These are phyloP conservation scores for Yamadazyma kanchanaburiensis DNA, from an alignment of 1,139 yeast species.

Conservation along the genomic window DNA sequence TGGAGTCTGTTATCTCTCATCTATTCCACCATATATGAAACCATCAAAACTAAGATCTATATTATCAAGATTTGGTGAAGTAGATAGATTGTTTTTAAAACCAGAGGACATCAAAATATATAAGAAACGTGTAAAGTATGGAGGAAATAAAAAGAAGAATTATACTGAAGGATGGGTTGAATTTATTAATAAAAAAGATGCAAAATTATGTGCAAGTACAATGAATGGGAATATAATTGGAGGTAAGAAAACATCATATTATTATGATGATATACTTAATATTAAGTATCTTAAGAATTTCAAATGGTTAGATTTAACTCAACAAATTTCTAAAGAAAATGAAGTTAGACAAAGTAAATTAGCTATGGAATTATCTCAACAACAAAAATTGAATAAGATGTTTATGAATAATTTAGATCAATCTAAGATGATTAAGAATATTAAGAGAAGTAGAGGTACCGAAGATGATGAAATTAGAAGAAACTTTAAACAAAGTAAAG, in stretches of 20 bases:
- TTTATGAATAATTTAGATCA: constrained; percentile 82
- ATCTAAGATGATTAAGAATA: constrained; percentile 74
- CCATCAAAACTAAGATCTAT: constrained; percentile 87
- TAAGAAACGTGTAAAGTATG: constrained; percentile 70
- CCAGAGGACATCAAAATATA: constrained; percentile 75
- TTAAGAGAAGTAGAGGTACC: constrained; percentile 50
- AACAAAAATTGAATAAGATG: constrained; percentile 78
- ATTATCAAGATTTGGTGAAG: constrained; percentile 74
- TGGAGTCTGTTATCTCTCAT: constrained; percentile 88
- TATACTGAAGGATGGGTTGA: constrained; percentile 98
- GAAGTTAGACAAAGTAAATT: constrained; percentile 86
- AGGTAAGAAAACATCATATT: constrained; percentile 89
- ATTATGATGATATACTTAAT: constrained; percentile 90
- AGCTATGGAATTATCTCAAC: constrained; percentile 85
- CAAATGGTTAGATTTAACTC: constrained; percentile 94
- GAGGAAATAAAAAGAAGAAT: constrained; percentile 90
- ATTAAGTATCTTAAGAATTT: constrained; percentile 86
- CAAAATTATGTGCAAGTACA: constrained; percentile 83
- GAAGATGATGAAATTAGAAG: constrained; percentile 40
- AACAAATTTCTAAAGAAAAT: constrained; percentile 87
- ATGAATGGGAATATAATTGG: constrained; percentile 88
- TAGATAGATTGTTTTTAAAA: constrained; percentile 80
- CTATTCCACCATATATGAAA: constrained; percentile 96
- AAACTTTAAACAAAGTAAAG: constrained; percentile 60
- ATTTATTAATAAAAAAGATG: constrained; percentile 76